phyloP scores from a whole-genome alignment of 2,329 filamentous ascomycete species.

The Keithomyces neogunnii region DNA sequence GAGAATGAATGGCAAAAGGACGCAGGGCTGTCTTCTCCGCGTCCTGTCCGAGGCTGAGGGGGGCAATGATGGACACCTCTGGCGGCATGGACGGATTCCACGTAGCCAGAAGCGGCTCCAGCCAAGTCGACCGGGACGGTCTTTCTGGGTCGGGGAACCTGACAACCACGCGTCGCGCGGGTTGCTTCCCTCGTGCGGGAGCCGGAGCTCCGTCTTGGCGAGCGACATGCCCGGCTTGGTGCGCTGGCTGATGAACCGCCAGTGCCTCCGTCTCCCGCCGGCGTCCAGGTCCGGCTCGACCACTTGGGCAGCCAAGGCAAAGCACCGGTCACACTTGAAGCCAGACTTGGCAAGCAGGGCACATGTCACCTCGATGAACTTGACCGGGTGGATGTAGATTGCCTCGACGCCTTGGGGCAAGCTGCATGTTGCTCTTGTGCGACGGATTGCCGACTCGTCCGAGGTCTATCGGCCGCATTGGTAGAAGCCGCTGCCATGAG shows the following conservation, averaged over 20 bases:
- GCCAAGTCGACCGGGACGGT: background rate
- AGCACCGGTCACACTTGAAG: constrained; percentile 16
- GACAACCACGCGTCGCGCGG: background rate
- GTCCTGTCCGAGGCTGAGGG: background rate
- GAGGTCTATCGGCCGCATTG: too few species aligned
- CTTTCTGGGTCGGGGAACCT: constrained; percentile 1
- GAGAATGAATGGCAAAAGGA: background rate
- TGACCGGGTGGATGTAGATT: constrained; percentile 19
- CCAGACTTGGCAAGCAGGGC: constrained; percentile 17
- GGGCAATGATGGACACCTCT: background rate
- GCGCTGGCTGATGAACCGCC: constrained; percentile 21
- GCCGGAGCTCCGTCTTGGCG: constrained; percentile 1
- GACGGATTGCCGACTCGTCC: too few species aligned
- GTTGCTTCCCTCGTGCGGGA: background rate
- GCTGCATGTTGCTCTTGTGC: background rate
- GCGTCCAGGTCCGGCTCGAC: constrained; percentile 12
- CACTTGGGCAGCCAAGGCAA: constrained; percentile 20
- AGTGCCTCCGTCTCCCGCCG: background rate
- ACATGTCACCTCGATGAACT: constrained; percentile 17
- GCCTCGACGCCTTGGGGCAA: constrained; percentile 16
- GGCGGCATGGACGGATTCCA: background rate
- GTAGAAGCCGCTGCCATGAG: too few species aligned
- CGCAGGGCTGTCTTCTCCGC: background rate
- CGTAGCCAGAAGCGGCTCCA: background rate
- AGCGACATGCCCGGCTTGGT: constrained; percentile 4